Base-by-base conservation (phyloP, 2,329 filamentous ascomycete species). In the Fusarium subtropicale region DNA sequence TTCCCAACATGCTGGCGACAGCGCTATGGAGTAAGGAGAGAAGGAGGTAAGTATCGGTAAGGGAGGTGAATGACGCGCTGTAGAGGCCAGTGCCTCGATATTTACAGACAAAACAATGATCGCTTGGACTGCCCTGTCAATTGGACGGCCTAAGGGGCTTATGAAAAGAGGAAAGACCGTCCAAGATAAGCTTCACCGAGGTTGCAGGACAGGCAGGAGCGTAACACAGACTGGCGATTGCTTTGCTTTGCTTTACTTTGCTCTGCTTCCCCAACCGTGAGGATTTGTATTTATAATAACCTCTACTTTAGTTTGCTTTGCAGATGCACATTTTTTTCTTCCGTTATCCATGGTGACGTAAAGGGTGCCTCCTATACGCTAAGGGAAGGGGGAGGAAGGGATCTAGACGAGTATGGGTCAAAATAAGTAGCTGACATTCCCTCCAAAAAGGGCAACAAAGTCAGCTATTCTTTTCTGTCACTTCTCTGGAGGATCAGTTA, bases 1-100 rank as follows among this genome's bases (percentile, higher is more conserved):
- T 73, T 41, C 75, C 72, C 76, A 77, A 76, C 79, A 81, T 81
- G 22, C 46, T 66, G 66, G 52, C 50, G 46, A 53, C 50, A 41
- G 44, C 31, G 20, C 13, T 26, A 44, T 18, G 34, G 18, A 22
- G 33, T 33, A 13, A 16, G 50, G 41, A 16, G 4, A 34, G 9
- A 42, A 26, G 31, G 22, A 44, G 22, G 41, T 16, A n/a, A 24
- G 18, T 41, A 20, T 36, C 12, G 39, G 6, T n/a, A 38, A 4
- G n/a, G 9, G 22, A 26, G 20, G 15, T 22, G 16, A 41, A 41
- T 24, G 54, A 46, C 33, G 60, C 30, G 47, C 11, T 52, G 30
- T 44, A 22, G 18, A 52, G n/a, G 48, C 28, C 38, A 36, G 24
- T 45, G 38, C 60, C 30, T 46, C 38, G 18, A 34, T 64, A 58